Base-by-base conservation (phyloP, 805 yeast genomes). In the Myxozyma lipomycoides region DNA sequence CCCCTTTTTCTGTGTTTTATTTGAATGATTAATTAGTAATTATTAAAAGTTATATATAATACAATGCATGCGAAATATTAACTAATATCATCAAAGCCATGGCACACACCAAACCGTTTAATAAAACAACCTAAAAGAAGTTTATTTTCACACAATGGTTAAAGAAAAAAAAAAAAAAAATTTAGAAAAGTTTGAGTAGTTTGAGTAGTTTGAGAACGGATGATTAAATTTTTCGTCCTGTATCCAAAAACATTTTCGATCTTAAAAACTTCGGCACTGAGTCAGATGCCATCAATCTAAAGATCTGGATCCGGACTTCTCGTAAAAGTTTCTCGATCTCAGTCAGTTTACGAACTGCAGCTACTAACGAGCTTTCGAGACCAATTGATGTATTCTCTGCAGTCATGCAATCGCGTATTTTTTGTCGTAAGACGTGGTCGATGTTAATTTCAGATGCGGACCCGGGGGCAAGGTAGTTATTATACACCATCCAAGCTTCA, bases 391-490 rank as follows among this genome's bases (percentile, higher is more conserved):
- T 17, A 17, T 3, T 7, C 36, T 18, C 40, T 3, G 41, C 19
- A 10, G 51, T 46, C 57, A 52, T 52, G 23, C 53, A 46, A 22
- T 52, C 55, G 12, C 48, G 47, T 17, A 49, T 54, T 3, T 53
- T 46, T 7, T 12, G 24, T 10, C 59, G 56, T 22, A 55, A 26
- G 17, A 28, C 46, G 41, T 78, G 81, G 55, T 83, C 83, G 43
- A 88, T 79, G 60, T 88, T 88, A 30, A 88, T 68, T 49, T 82
- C 83, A 57, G 74, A 79, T 0, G 90, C 84, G 0, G 95, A 78
- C 17, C 84, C 84, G 18, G 73, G 66, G 15, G 83, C 75, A 43
- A 88, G 71, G 64, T 78, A 86, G 0, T 84, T 75, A 4, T 83
- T 75, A 64, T 78, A 86, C 26, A 87, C 78, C 44, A 75, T 76